phyloP scores from a whole-genome alignment of 164 flowering plant genomes.

The Vitis amurensis region DNA sequence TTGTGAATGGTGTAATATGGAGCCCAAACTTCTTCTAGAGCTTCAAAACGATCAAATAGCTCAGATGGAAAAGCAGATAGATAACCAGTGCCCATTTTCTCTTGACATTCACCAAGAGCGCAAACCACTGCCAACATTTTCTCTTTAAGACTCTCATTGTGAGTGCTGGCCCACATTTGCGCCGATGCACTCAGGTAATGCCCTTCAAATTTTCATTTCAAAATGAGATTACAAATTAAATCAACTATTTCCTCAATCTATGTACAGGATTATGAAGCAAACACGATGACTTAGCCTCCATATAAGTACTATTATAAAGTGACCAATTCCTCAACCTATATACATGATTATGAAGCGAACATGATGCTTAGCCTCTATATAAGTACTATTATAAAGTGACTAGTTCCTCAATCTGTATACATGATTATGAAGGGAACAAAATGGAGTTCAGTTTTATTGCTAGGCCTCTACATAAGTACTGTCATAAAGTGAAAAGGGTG shows the following conservation, averaged over 20 bases:
- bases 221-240: neutral
- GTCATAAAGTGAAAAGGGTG: neutral
- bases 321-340: neutral
- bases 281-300: neutral
- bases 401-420: neutral
- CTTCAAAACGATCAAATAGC: constrained; percentile 79
- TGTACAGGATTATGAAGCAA: neutral
- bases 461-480: no score
- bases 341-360: neutral
- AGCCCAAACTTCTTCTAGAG: constrained; percentile 84
- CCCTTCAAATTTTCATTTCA: constrained; percentile 43
- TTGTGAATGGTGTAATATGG: constrained; percentile 99
- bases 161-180: constrained; percentile 92
- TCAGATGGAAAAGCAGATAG: constrained; percentile 94
- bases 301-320: neutral
- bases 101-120: constrained; percentile 69
- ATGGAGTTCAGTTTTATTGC: no score
- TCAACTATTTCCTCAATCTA: neutral
- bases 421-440: neutral
- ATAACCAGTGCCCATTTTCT: constrained; percentile 76
- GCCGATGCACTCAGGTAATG: constrained; percentile 94
- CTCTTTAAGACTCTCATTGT: constrained; percentile 50
- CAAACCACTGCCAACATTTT: constrained; percentile 72
- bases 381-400: neutral
- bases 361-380: neutral